phyloP scores from a whole-genome alignment of 352 stramenopile genomes.

The Aphanomyces euteiches region DNA sequence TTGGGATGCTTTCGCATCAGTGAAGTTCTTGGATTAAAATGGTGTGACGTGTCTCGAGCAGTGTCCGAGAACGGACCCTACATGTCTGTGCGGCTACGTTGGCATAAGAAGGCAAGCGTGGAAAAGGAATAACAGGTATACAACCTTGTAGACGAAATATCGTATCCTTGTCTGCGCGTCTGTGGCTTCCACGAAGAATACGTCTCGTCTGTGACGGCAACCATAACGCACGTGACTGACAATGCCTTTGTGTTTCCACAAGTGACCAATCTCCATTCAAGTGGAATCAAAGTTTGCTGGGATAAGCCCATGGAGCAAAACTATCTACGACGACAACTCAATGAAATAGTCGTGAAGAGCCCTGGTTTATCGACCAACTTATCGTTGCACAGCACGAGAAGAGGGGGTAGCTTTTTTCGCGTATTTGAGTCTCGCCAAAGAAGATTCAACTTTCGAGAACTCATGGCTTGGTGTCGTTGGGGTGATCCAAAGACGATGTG shows the following conservation, averaged over 20 bases:
- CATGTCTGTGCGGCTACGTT: too few species aligned
- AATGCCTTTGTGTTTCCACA: constrained; percentile 21
- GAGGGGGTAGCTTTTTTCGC: constrained; percentile 5
- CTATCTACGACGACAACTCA: background rate
- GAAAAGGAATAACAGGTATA: too few species aligned
- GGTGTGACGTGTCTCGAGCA: too few species aligned
- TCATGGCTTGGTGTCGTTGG: constrained; percentile 22
- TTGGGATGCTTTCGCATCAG: too few species aligned
- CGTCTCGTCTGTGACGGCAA: too few species aligned
- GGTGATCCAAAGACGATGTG: constrained; percentile 6
- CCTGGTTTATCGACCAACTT: background rate
- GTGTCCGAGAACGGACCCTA: too few species aligned
- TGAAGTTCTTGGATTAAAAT: too few species aligned
- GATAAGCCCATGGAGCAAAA: constrained; percentile 12
- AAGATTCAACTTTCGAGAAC: constrained; percentile 3
- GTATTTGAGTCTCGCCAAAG: constrained; percentile 20
- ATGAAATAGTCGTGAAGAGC: background rate
- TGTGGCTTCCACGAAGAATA: too few species aligned
- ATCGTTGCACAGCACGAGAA: constrained; percentile 13
- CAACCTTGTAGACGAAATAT: too few species aligned
- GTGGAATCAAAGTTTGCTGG: constrained; percentile 1
- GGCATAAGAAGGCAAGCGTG: background rate
- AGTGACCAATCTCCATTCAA: background rate
- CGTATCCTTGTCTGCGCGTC: too few species aligned
- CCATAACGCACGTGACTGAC: too few species aligned